These are phyloP conservation scores for Polytrichum formosum DNA, from an alignment of 225 moss, liverwort and hornwort genomes.

Conservation along the genomic window DNA sequence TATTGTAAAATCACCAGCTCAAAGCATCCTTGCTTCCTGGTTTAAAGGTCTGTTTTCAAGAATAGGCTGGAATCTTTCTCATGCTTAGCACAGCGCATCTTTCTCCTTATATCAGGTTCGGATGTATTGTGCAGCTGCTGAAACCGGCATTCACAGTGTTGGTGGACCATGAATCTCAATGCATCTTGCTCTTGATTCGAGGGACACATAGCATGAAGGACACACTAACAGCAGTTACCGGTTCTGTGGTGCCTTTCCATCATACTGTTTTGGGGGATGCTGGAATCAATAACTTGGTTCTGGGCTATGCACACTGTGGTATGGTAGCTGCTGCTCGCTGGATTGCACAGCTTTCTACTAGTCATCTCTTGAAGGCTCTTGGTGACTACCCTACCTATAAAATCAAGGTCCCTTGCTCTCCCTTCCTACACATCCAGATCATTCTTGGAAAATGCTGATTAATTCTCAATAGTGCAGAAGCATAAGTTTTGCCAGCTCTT, in stretches of 20 bases:
- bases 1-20: too few species aligned
- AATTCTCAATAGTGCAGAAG: too few species aligned
- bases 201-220: slow-evolving; percentile 99
- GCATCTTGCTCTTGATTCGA: slow-evolving; percentile 85
- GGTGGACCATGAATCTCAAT: slow-evolving; percentile 76
- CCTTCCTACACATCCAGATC: not conserved
- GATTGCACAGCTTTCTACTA: slow-evolving; percentile 84
- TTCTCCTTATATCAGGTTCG: not conserved
- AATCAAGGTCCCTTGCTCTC: slow-evolving; percentile 54
- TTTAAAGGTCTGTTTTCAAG: not conserved
- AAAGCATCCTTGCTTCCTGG: too few species aligned
- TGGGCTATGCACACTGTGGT: slow-evolving; percentile 99
- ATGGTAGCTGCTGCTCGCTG: slow-evolving; percentile 99
- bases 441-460: too few species aligned
- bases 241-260: slow-evolving; percentile 96
- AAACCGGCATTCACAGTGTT: slow-evolving; percentile 95
- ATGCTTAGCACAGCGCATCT: too few species aligned
- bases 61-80: not conserved
- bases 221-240: slow-evolving; percentile 91
- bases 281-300: slow-evolving; percentile 79
- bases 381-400: slow-evolving; percentile 74
- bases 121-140: slow-evolving; percentile 63
- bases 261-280: slow-evolving; percentile 80
- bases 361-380: slow-evolving; percentile 72
- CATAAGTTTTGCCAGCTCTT: too few species aligned